Evolutionary conservation across 495 filamentous ascomycete genomes (phyloP), one percentile per base, ranked within the genome.

Genomic region (Penicillium odoratum): DNA sequence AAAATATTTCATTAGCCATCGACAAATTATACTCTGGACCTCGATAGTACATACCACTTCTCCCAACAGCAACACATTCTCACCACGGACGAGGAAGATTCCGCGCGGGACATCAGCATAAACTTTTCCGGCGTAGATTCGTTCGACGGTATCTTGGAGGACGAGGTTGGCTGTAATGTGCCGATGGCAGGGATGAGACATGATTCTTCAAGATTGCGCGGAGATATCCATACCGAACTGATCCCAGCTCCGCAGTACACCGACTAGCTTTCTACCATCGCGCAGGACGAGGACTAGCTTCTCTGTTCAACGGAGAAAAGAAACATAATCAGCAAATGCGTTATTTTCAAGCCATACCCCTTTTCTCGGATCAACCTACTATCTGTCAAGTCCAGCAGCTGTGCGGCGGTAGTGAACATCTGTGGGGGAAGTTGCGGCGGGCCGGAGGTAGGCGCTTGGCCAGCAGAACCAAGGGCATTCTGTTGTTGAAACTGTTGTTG

Each of bases 321-420:
- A 0, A 11, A 8, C n/a, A 28, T n/a, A n/a, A 16, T 42, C 25
- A 26, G 10, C 7, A 42, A 42, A 28, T 42, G 21, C 9, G 15
- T 16, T 40, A 2, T 5, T 2, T 15, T 28, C 44, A 8, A 43
- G 10, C n/a, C 15, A 7, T 3, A 40, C n/a, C 10, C 4, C 3
- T 25, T 6, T 46, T 33, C n/a, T 18, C 26, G 9, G 40, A 13
- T 48, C 34, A 52, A 72, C 72, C 31, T 83, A 98, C 93, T 98
- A 76, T 98, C 94, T 60, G 94, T 97, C 64, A 98, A 80, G 72
- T 98, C 94, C 38, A 98, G 74, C 44, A 98, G 76, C 73, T 97
- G 93, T 50, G 94, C 92, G 44, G 94, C 93, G 4, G 94, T 98
- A 15, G 95, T 97, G 78, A 98, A 98, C 92, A 98, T 97, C 78